Base-by-base conservation (phyloP, 1,284 basidiomycete species). In the Cutaneotrichosporon cavernicola region DNA sequence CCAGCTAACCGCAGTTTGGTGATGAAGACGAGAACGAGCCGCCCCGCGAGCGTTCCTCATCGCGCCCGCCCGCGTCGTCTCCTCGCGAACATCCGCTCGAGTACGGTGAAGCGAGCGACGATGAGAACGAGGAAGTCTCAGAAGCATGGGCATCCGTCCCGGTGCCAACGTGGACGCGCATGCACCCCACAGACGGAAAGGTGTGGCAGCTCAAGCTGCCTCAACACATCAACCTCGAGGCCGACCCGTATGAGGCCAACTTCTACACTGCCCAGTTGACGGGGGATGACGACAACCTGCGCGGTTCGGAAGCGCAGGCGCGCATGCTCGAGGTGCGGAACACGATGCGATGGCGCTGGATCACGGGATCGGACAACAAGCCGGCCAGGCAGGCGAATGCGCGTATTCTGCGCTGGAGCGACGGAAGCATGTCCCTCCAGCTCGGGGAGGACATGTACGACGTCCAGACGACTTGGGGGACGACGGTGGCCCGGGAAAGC, bases 321-420 rank as follows among this genome's bases (percentile, higher is more conserved):
- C 70, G 70, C 64, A 80, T 81, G 77, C 74, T 80, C 32, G 72
- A 72, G 1, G 76, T 81, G 32, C 70, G 72, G 59, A 81, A 80
- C 63, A 79, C 80, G 14, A 72, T 80, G 6, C 65, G 80, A 34
- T 81, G 80, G 80, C 75, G 70, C 62, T 81, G 80, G 80, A 64
- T 68, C 0, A 71, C 70, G 14, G 79, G 74, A 3, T 56, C 66
- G 5, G 74, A 77, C 38, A 78, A 75, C 57, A 21, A 56, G 50
- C 72, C 73, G 9, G 75, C 56, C 30, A 69, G 68, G 40, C 67
- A 74, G 70, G 74, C 71, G 43, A 81, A 81, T 52, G 72, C 79
- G 30, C 69, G 78, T 40, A 73, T 81, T 68, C 70, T 81, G 18
- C 71, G 77, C 11, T 81, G 80, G 80, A 77, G 75, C n/a, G 80